Evolutionary conservation across 768 basidiomycete species (phyloP).

Genomic region (Phlebiopsis flavidoalba): DNA sequence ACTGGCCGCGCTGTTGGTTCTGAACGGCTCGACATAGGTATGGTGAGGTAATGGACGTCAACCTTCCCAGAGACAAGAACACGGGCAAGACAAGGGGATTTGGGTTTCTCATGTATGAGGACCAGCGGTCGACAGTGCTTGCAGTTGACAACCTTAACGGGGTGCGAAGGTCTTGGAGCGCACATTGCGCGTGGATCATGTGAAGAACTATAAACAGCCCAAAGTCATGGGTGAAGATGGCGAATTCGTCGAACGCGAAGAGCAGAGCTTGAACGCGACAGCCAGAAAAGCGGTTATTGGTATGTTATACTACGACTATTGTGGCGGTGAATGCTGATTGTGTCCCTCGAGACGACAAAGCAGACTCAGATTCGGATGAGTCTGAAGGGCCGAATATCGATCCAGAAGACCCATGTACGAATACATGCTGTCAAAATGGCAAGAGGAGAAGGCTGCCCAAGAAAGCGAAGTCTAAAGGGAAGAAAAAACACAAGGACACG

Average conservation of each 20-base stretch:
- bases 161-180: constrained; percentile 82
- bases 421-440: constrained; percentile 73
- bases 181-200: constrained; percentile 89
- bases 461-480: constrained; percentile 57
- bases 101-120: constrained; percentile 98
- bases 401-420: constrained; percentile 97
- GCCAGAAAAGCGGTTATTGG: constrained; percentile 67
- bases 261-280: constrained; percentile 84
- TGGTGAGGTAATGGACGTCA: constrained; percentile 94
- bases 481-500: constrained; percentile 61
- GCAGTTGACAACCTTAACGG: constrained; percentile 99
- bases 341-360: constrained; percentile 38
- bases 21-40: constrained; percentile 47
- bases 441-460: constrained; percentile 59
- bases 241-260: constrained; percentile 80
- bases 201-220: constrained; percentile 88
- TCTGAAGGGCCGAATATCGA: constrained; percentile 70
- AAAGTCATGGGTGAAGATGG: constrained; percentile 75
- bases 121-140: constrained; percentile 91
- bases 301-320: constrained; percentile 24
- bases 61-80: constrained; percentile 90
- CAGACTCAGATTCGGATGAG: constrained; percentile 60
- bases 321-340: not conserved
- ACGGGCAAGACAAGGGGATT: constrained; percentile 91
- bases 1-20: not conserved